Evolutionary conservation across 2,329 filamentous ascomycete genomes (phyloP), one percentile per base, ranked within the genome.

Genomic region (Westerdykella aurantiaca): DNA sequence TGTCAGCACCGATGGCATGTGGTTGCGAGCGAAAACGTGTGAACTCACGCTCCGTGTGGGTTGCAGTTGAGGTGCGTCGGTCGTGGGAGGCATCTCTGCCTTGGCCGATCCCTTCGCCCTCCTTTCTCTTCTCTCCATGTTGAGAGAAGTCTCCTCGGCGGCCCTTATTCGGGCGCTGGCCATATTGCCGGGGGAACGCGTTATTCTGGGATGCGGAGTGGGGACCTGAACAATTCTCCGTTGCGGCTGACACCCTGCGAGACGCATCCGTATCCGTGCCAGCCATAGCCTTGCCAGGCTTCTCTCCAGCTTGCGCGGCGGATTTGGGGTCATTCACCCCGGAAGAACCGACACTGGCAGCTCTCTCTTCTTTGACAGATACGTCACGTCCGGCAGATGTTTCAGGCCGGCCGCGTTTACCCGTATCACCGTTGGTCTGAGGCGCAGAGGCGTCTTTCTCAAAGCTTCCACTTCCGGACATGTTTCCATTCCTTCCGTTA

Each of bases 401-500:
- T 23, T 64, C 63, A 18, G 52, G 23, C 25, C 61, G 59, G 29
- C 60, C 63, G 37, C 62, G 63, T 50, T 57, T 66, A n/a, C 55
- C 45, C 18, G 58, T 56, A 10, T 68, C 66, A 18, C 63, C 60
- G 22, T 63, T 66, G 7, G 48, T 10, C n/a, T 45, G 23, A 5
- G 55, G 37, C 21, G 50, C 42, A 29, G 57, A 52, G 7, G 50
- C 51, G 38, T 67, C 64, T 50, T 70, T 69, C 42, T 71, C 70
- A 43, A 58, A 45, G 38, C 59, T 52, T 45, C 70, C 68, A 40
- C 66, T 71, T 31, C 59, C 58, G 41, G 56, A 58, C 31, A 70
- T 70, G 42, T 67, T 60, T 37, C 66, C 64, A 54, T 71, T 64
- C 48, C 75, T 69, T 47, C 71, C 67, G 49, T 79, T 75, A 55